phyloP scores from a whole-genome alignment of 202 grass and related monocot species.

The Carex sylvatica region DNA sequence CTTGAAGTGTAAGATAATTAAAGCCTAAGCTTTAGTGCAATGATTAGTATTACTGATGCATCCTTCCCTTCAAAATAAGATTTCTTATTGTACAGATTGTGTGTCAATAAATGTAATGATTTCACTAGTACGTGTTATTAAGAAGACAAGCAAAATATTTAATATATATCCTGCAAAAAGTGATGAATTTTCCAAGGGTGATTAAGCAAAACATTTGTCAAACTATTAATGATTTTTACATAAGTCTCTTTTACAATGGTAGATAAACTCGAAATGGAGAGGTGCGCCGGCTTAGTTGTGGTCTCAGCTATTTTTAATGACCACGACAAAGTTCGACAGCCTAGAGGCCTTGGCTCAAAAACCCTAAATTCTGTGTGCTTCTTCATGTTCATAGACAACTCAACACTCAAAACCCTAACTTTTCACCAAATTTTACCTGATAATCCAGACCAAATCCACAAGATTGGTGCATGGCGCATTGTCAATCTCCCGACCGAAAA shows the following conservation, averaged over 20 bases:
- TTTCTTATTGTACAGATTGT: not conserved
- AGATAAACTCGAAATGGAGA: slow-evolving; percentile 76
- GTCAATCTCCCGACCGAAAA: slow-evolving; percentile 22
- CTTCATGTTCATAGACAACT: slow-evolving; percentile 85
- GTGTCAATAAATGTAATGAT: not conserved
- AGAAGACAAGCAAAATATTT: not conserved
- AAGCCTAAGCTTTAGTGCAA: not conserved
- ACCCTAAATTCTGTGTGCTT: slow-evolving; percentile 57
- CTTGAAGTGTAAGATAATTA: slow-evolving; percentile 8
- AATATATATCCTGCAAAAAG: not conserved
- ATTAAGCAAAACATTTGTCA: not conserved
- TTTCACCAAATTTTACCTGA: slow-evolving; percentile 39
- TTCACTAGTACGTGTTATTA: not conserved
- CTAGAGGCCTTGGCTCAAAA: slow-evolving; percentile 45
- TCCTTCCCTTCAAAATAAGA: slow-evolving; percentile 1
- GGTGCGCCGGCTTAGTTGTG: slow-evolving; percentile 59
- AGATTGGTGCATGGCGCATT: slow-evolving; percentile 64
- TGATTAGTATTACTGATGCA: slow-evolving; percentile 18
- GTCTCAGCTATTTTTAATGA: slow-evolving; percentile 71
- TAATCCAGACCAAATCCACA: not conserved
- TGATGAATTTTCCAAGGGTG: not conserved
- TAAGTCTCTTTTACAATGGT: slow-evolving; percentile 10
- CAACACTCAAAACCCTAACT: slow-evolving; percentile 35
- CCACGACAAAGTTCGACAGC: slow-evolving; percentile 93
- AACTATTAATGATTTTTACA: not conserved